A percentile compares a stretch with the other conserved stretches of the same genome.
These are phyloP conservation scores for Coemansia asiatica DNA, from an alignment of 192 early-diverging fungal genomes.

Conservation along the genomic window DNA sequence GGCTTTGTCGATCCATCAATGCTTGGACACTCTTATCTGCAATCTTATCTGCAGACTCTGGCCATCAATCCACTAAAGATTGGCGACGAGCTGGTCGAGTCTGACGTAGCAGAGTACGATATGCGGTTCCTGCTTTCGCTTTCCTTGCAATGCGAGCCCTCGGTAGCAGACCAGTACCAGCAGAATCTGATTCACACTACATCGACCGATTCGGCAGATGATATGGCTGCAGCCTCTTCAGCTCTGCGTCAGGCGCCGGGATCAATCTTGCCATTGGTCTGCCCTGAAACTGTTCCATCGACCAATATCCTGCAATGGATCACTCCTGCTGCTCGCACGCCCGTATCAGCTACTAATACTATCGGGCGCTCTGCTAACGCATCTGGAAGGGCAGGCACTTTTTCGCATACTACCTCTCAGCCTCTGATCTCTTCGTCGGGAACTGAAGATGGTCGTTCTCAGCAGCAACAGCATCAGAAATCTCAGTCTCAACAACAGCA, in stretches of 20 bases:
- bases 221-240: slow-evolving; percentile 19
- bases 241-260: slow-evolving; percentile 48
- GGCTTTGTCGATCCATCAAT: slow-evolving; percentile 31
- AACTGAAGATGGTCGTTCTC: not conserved
- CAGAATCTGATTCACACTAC: slow-evolving; percentile 28
- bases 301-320: slow-evolving; percentile 57
- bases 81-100: slow-evolving; percentile 49
- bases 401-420: slow-evolving; percentile 22
- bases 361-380: slow-evolving; percentile 13
- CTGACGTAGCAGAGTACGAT: slow-evolving; percentile 51
- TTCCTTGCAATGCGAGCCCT: slow-evolving; percentile 53
- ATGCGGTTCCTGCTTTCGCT: slow-evolving; percentile 46
- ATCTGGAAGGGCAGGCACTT: slow-evolving; percentile 43
- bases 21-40: slow-evolving; percentile 39
- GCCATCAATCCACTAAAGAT: slow-evolving; percentile 48
- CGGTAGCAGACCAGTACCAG: slow-evolving; percentile 48
- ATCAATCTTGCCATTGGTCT: slow-evolving; percentile 56
- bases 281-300: slow-evolving; percentile 53
- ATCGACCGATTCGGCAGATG: slow-evolving; percentile 12
- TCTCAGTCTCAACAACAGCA: too few relatives aligned
- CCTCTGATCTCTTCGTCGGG: not conserved
- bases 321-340: slow-evolving; percentile 39
- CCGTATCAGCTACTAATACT: slow-evolving; percentile 21
- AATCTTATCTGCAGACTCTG: slow-evolving; percentile 29
- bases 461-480: not conserved